Base-by-base conservation (phyloP, 306 rosid genomes). In the Myrica gale region DNA sequence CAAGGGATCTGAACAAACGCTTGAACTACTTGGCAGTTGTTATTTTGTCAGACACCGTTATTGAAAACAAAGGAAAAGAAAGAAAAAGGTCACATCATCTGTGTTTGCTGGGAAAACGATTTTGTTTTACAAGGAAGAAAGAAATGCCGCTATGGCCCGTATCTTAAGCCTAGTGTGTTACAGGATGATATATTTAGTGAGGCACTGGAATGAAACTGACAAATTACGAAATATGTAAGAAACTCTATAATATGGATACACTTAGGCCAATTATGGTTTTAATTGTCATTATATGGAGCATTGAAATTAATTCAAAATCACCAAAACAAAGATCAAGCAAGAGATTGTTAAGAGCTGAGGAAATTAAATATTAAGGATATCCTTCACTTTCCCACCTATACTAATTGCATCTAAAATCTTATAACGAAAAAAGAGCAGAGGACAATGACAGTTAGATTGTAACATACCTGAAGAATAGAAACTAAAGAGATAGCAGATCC, bases 401-500 rank as follows among this genome's bases (percentile, higher is more conserved):
- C 5, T 32, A 10, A 10, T 13, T 5, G 16, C 44, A 26, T 68
- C 55, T 32, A 55, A 21, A 37, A 79, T 48, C 41, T 48, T 46
- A 56, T 23, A 44, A 44, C 21, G 67, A 69, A 61, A 51, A 69
- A 47, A 46, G 75, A 74, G 54, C 78, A 39, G 58, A 80, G 43
- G 69, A 71, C 50, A 63, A 74, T 52, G 68, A 57, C 6, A 46
- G 55, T 54, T 20, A 39, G 58, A 72, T 17, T 16, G 70, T 56
- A 32, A 62, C 76, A 76, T 53, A 89, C 99, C 90, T 95, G 99
- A 71, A 95, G 79, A 82, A 90, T 87, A 54, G 99, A 95, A 76
- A 95, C 92, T 79, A 95, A 82, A 6, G 97, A 92, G 80, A 95
- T 85, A 4, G 96, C 79, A 74, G 99, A 84, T 80, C 99, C 99